A percentile compares a stretch with the other conserved stretches of the same genome.
These are phyloP conservation scores for Xylariaceae sp. DNA, from an alignment of 2,329 filamentous ascomycete species.

Conservation along the genomic window DNA sequence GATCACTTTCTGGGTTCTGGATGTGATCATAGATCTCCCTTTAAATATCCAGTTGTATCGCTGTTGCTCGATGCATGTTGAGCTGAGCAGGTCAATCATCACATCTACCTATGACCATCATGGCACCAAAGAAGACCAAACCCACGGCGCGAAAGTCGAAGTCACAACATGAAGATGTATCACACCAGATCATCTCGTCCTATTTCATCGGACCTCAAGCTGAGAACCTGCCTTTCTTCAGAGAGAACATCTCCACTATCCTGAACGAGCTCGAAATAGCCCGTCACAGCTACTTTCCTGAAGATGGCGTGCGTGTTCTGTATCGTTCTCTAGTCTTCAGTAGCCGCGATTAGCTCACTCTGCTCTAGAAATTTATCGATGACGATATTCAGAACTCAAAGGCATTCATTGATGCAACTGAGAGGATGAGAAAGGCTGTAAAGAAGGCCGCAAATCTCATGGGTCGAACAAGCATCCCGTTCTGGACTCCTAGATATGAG, in stretches of 20 bases:
- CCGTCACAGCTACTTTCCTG: conserved; percentile 33
- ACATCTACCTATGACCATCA: not conserved
- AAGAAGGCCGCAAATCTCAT: conserved; percentile 35
- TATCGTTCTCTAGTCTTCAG: not conserved
- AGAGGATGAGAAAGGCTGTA: conserved; percentile 34
- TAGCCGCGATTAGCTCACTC: not conserved
- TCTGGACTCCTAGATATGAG: conserved; percentile 44
- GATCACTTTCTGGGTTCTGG: too few species aligned
- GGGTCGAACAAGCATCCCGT: conserved; percentile 41
- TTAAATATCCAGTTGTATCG: too few species aligned
- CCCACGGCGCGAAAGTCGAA: conserved; percentile 12
- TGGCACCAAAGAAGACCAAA: conserved; percentile 8
- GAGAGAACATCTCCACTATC: conserved; percentile 36
- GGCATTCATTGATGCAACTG: conserved; percentile 32
- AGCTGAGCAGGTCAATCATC: too few species aligned
- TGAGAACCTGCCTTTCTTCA: conserved; percentile 39
- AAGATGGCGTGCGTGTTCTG: conserved; percentile 32
- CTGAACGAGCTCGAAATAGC: conserved; percentile 35
- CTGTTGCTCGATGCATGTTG: too few species aligned
- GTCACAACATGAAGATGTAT: conserved; percentile 18
- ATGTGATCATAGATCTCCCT: too few species aligned
- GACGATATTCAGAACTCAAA: conserved; percentile 31
- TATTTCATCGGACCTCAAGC: conserved; percentile 43
- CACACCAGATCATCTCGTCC: conserved; percentile 34
- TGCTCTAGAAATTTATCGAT: conserved; percentile 34